Evolutionary conservation across 169 alveolate species (phyloP), one percentile per base, ranked within the genome.

Genomic region (Toxoplasma gondii): DNA sequence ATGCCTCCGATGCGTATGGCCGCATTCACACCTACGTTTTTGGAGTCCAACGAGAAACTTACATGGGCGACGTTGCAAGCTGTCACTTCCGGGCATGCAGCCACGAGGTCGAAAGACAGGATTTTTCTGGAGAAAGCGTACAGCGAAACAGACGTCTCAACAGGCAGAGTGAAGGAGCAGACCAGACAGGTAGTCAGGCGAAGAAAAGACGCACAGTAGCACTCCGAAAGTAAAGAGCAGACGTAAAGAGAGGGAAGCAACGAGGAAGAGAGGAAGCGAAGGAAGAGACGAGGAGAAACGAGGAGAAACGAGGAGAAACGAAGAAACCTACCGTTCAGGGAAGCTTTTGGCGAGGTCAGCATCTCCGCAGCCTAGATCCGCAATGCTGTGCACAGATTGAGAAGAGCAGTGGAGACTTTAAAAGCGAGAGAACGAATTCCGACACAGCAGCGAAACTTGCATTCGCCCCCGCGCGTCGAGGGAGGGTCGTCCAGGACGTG

Each of bases 361-460:
- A 1, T 82, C 90, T 7, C 90, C 90, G 90, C 90, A 38, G 36
- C 90, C 90, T 12, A 43, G 53, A 27, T 38, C 90, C 38, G 90
- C 90, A 22, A 38, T 43, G 4, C 90, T 82, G 90, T 38, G 39
- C 39, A 31, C 39, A 31, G 43, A 78, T 12, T 16, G 29, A 31
- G n/a, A 31, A 78, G n/a, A 38, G n/a, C 4, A 17, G 86, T 2
- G n/a, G 29, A 78, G n/a, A 38, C 44, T 2, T 31, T 1, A n/a
- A 78, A n/a, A 27, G 39, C 12, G 44, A 78, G 44, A 78, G 24
- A 29, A 19, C 67, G 27, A 53, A 53, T 12, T 9, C 19, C 67
- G 34, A 64, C 24, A 16, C 74, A 19, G 74, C 74, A 64, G 31
- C 74, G 74, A 49, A 49, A 49, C n/a, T n/a, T n/a, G n/a, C n/a